phyloP scores from a whole-genome alignment of 2,329 filamentous ascomycete species.

The Sarocladium kiliense region DNA sequence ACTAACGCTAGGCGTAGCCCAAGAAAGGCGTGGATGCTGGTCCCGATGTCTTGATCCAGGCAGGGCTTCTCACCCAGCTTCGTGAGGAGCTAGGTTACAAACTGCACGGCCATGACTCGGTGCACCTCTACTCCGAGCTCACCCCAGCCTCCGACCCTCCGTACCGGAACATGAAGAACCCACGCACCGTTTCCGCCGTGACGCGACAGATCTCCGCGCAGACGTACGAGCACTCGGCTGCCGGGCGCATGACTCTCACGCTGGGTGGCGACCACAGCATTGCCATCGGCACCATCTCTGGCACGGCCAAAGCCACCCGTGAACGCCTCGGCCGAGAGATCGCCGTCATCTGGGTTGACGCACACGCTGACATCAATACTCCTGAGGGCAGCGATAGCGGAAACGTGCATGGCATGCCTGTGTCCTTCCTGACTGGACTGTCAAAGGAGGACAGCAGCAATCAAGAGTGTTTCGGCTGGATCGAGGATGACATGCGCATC shows the following conservation, averaged over 20 bases:
- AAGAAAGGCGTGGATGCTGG: constrained; percentile 90
- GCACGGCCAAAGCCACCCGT: constrained; percentile 77
- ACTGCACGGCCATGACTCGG: constrained; percentile 74
- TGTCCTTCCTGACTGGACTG: constrained; percentile 83
- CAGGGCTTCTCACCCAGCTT: constrained; percentile 80
- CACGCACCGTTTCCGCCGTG: constrained; percentile 77
- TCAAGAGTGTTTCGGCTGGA: constrained; percentile 84
- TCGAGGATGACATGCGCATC: constrained; percentile 64
- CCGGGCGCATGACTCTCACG: constrained; percentile 84
- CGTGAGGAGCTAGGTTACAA: constrained; percentile 82
- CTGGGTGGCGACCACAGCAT: constrained; percentile 96
- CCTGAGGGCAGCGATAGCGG: constrained; percentile 85
- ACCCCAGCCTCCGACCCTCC: constrained; percentile 69
- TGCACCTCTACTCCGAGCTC: constrained; percentile 77
- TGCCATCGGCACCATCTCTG: constrained; percentile 88
- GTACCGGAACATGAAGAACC: constrained; percentile 91
- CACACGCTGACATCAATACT: constrained; percentile 96
- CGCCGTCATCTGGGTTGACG: constrained; percentile 97
- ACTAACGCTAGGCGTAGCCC: too few species aligned
- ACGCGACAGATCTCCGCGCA: constrained; percentile 75
- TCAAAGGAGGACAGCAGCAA: constrained; percentile 60
- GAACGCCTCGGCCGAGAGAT: constrained; percentile 80
- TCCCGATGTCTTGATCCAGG: constrained; percentile 81
- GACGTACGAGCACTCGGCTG: constrained; percentile 78
- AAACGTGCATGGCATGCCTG: constrained; percentile 97